Percentiles rank a stretch among this genome's conserved stretches.
Conservation (phyloP, 2,329 filamentous ascomycete genomes). For the Diaporthe capsici region DNA sequence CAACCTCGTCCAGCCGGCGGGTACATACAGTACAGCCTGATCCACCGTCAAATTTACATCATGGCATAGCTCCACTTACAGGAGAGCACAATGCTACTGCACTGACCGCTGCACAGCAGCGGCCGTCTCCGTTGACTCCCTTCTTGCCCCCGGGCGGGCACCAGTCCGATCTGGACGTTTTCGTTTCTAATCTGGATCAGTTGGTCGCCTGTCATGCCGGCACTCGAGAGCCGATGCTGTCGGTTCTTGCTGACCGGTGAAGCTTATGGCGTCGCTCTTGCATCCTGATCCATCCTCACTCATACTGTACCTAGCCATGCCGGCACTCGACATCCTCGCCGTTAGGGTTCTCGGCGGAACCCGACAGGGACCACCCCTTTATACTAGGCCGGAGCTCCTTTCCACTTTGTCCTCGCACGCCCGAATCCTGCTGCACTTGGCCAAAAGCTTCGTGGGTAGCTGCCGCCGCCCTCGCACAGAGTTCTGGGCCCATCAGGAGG, state of each 20-base stretch:
- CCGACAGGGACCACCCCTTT: slow-evolving; percentile 27
- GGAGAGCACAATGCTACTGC: not conserved
- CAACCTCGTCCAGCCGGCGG: slow-evolving; percentile 5
- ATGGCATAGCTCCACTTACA: not conserved
- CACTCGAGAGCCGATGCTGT: slow-evolving; percentile 16
- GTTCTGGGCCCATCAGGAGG: slow-evolving; percentile 7
- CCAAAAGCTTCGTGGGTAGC: slow-evolving; percentile 22
- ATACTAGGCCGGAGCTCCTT: not conserved
- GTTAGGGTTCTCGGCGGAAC: slow-evolving; percentile 2
- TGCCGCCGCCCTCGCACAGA: slow-evolving; percentile 1
- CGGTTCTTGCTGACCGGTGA: slow-evolving; percentile 22
- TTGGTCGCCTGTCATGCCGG: slow-evolving; percentile 27
- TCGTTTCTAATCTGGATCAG: slow-evolving; percentile 2
- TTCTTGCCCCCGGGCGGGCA: not conserved
- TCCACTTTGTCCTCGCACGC: not conserved
- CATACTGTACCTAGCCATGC: slow-evolving; percentile 19
- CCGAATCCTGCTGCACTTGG: slow-evolving; percentile 13
- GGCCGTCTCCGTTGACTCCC: not conserved
- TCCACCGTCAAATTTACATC: not conserved
- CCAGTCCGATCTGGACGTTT: slow-evolving; percentile 21
- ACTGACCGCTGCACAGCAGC: slow-evolving; percentile 14
- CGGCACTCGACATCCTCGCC: slow-evolving; percentile 19
- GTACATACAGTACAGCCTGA: slow-evolving; percentile 14
- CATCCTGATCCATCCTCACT: not conserved
- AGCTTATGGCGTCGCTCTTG: slow-evolving; percentile 16